phyloP scores from a whole-genome alignment of 2,329 filamentous ascomycete species.

The Nigrospora oryzae region DNA sequence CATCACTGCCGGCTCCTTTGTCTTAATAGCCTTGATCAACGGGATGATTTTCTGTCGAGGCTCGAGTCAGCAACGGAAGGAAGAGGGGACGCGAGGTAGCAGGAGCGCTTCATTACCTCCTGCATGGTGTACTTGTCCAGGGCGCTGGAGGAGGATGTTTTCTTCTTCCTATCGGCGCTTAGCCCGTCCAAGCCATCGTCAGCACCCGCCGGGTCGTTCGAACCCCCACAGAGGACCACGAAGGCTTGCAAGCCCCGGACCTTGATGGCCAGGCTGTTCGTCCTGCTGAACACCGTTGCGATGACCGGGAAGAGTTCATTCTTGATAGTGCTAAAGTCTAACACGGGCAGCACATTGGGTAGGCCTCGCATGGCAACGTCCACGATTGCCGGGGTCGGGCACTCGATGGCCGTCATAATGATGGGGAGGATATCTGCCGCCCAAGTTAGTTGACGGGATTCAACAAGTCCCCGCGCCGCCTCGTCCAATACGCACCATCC shows the following conservation, averaged over 20 bases:
- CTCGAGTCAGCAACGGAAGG: no score
- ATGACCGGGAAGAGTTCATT: constrained; percentile 94
- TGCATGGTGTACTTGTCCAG: constrained; percentile 98
- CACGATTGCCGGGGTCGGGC: constrained; percentile 79
- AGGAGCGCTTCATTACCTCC: constrained; percentile 34
- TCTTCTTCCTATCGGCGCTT: constrained; percentile 45
- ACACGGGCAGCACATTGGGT: constrained; percentile 70
- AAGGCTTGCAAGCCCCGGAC: constrained; percentile 87
- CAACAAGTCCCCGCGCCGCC: not conserved
- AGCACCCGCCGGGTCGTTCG: constrained; percentile 36
- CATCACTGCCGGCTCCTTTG: constrained; percentile 96
- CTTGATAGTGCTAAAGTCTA: constrained; percentile 96
- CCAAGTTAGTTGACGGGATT: constrained; percentile 11
- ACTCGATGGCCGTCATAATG: constrained; percentile 75
- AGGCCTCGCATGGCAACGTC: constrained; percentile 77
- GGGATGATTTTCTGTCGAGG: constrained; percentile 66
- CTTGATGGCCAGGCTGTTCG: constrained; percentile 90
- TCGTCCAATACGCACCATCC: constrained; percentile 52
- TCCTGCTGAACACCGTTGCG: constrained; percentile 83
- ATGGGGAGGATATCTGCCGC: constrained; percentile 75
- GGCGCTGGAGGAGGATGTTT: constrained; percentile 62
- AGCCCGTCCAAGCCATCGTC: constrained; percentile 73
- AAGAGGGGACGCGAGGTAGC: no score
- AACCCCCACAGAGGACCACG: constrained; percentile 78
- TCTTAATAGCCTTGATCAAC: constrained; percentile 86